A percentile compares a stretch with the other conserved stretches of the same genome.
Conservation (phyloP, 495 filamentous ascomycete species). For the Mytilinidion resinicola region DNA sequence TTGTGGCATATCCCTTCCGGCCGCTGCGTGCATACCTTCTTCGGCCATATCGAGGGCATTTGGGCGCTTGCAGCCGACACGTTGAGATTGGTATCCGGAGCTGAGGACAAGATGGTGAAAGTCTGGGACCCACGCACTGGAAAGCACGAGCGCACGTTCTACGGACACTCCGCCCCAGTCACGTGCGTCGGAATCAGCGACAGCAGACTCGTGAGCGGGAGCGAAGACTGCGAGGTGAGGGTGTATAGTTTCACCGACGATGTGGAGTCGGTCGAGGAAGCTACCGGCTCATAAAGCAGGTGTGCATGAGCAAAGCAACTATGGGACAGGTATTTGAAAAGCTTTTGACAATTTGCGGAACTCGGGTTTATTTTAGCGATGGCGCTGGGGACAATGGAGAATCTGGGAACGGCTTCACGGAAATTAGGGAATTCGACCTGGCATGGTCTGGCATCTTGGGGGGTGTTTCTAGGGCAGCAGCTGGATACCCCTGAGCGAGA, state of each 20-base stretch:
- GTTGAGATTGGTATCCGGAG: conserved; percentile 78
- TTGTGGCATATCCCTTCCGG: conserved; percentile 87
- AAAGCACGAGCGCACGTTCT: conserved; percentile 83
- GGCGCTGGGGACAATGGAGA: too few species aligned
- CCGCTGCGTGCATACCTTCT: conserved; percentile 80
- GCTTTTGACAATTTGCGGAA: too few species aligned
- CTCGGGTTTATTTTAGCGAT: too few species aligned
- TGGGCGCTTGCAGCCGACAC: conserved; percentile 93
- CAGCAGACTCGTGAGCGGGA: conserved; percentile 75
- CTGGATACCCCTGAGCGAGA: too few species aligned
- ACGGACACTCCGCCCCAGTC: conserved; percentile 83
- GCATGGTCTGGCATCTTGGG: too few species aligned
- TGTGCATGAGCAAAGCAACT: too few species aligned
- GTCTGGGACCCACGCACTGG: conserved; percentile 92
- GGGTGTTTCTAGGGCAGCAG: too few species aligned
- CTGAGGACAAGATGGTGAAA: conserved; percentile 92
- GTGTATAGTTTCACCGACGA: conserved; percentile 40
- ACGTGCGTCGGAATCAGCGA: conserved; percentile 89
- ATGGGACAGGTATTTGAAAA: too few species aligned
- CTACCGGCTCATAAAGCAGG: too few species aligned
- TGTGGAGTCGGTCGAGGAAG: conserved; percentile 1
- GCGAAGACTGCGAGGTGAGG: conserved; percentile 86
- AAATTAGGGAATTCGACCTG: too few species aligned
- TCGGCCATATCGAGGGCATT: conserved; percentile 91
- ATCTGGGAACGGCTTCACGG: too few species aligned